Conservation (phyloP, 305 asterid species). For the Rubia peregrina region DNA sequence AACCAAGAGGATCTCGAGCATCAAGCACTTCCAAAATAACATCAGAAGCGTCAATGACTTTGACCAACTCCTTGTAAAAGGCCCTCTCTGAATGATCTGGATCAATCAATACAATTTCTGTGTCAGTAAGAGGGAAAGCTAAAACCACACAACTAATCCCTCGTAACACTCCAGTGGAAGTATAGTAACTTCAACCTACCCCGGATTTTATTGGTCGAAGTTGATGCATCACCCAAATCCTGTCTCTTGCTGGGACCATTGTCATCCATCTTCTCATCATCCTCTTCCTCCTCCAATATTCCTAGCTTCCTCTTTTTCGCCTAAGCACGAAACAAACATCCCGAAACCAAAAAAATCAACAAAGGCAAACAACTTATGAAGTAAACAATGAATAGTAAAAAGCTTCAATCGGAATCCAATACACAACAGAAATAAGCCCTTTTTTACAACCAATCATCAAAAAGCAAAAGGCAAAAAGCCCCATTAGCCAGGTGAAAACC, state of each 20-base stretch:
- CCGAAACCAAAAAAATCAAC: not conserved
- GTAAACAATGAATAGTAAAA: not conserved
- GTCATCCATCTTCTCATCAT: slow-evolving; percentile 31
- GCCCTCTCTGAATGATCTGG: slow-evolving; percentile 70
- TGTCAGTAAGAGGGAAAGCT: not conserved
- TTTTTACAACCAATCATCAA: not conserved
- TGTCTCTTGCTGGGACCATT: slow-evolving; percentile 27
- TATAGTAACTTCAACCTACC: slow-evolving; percentile 33
- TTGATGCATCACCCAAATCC: slow-evolving; percentile 23
- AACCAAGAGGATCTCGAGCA: slow-evolving; percentile 97
- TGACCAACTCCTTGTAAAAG: slow-evolving; percentile 84
- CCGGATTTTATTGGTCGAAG: slow-evolving; percentile 25
- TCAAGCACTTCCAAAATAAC: slow-evolving; percentile 95
- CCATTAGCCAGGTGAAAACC: not conserved
- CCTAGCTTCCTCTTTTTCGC: slow-evolving; percentile 78
- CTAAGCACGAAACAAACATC: slow-evolving; percentile 21
- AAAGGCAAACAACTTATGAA: not conserved
- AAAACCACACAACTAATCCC: not conserved
- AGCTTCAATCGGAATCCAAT: not conserved
- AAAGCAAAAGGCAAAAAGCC: no score
- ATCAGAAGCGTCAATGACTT: slow-evolving; percentile 88
- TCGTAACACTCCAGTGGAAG: slow-evolving; percentile 1
- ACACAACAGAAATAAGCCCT: not conserved
- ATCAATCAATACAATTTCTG: slow-evolving; percentile 4
- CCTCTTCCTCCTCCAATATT: slow-evolving; percentile 59